These are phyloP conservation scores for Penicillium sp. DNA, from an alignment of 2,329 filamentous ascomycete genomes.

Conservation along the genomic window DNA sequence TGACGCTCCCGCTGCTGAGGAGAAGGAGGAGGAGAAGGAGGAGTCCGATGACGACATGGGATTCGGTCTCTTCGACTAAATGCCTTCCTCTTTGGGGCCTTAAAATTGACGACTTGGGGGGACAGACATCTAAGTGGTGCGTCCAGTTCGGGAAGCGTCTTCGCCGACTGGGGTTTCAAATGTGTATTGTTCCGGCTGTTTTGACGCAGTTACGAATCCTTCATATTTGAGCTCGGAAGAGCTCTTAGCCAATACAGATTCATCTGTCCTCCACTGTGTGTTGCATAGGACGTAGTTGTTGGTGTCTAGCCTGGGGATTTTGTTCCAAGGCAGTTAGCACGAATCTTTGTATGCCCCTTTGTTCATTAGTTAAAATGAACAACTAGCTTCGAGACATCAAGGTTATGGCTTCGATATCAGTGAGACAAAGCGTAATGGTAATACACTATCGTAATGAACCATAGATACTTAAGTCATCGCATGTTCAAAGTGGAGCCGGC, in stretches of 20 bases:
- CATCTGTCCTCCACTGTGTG: slow-evolving; percentile 27
- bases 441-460: neutral
- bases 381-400: neutral
- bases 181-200: slow-evolving; percentile 31
- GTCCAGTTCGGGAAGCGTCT: slow-evolving; percentile 28
- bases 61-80: slow-evolving; percentile 65
- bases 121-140: slow-evolving; percentile 41
- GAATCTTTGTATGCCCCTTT: neutral
- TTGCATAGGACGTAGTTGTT: slow-evolving; percentile 11
- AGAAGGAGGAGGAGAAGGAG: slow-evolving; percentile 75
- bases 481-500: neutral
- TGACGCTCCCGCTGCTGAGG: slow-evolving; percentile 62
- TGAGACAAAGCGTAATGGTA: neutral
- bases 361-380: neutral
- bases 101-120: slow-evolving; percentile 62
- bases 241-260: slow-evolving; percentile 36
- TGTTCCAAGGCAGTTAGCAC: neutral
- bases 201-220: slow-evolving; percentile 37
- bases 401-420: neutral
- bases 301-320: neutral
- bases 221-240: slow-evolving; percentile 32
- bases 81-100: slow-evolving; percentile 25
- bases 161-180: slow-evolving; percentile 28
- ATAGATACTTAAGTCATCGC: neutral
- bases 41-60: slow-evolving; percentile 73